Base-by-base conservation (phyloP, 805 yeast species). In the Cyberlindnera amylophila region DNA sequence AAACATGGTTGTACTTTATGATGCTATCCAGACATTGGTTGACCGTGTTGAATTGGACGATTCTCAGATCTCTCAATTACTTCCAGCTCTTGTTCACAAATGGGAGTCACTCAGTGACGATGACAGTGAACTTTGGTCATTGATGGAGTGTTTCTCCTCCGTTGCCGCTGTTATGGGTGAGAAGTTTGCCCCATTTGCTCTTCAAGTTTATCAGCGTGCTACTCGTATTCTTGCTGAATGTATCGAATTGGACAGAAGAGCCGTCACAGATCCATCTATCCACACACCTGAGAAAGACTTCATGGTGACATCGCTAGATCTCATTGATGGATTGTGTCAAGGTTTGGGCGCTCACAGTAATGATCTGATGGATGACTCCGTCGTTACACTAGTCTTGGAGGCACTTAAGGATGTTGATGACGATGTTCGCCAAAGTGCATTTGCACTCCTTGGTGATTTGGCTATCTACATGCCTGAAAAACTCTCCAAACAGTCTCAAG, bases 391-490 rank as follows among this genome's bases (percentile, higher is more conserved):
- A 37, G 58, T 90, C 43, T 54, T 85, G 24, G 70, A 77, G 35
- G 83, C 95, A 58, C 72, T 88, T 50, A 83, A 81, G 49, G 96
- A 88, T 60, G 74, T 78, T 4, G 75, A 72, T 19, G 81, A 80
- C 48, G 98, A 93, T 61, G 96, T 93, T n/a, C 76, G 97, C 50
- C 99, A 93, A 64, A 79, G 88, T 45, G 87, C 91, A 0, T 88
- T 81, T 66, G 97, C 98, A 0, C 66, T 93, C 26, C 58, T 91
- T 14, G 99, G 99, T 21, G 99, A 93, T 63, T 71, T 93, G 62
- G 85, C 90, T 9, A 87, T 81, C 49, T 73, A 62, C 59, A 67
- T 77, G 51, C 55, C 58, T 26, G 37, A 32, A 2, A 49, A 48
- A 32, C 18, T 54, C 8, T 6, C 17, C 29, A 79, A 81, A 7